These are phyloP conservation scores for Salvia miltiorrhiza DNA, from an alignment of 257 asterid species.

Conservation along the genomic window DNA sequence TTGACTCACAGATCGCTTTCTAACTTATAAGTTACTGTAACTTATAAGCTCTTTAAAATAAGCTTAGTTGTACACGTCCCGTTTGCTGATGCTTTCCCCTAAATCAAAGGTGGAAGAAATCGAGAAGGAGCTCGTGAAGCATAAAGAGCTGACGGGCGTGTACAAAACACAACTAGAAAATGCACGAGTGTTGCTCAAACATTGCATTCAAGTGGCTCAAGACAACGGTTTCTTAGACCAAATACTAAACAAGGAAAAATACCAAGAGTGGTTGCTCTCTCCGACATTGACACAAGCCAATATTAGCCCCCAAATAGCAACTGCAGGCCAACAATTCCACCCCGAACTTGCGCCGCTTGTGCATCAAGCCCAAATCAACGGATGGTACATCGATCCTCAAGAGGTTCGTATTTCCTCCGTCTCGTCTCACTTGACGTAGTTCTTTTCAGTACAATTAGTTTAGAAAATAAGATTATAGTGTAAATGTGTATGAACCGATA, in stretches of 20 bases:
- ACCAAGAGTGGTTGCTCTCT: slow-evolving; percentile 18
- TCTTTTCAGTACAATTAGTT: too few relatives aligned
- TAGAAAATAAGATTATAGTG: too few relatives aligned
- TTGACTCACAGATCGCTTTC: too few relatives aligned
- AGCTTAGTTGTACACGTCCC: background rate
- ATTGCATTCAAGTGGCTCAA: slow-evolving; percentile 64
- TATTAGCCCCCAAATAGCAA: slow-evolving; percentile 24
- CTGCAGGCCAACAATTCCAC: slow-evolving; percentile 25
- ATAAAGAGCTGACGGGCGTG: slow-evolving; percentile 36
- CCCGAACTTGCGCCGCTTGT: slow-evolving; percentile 38
- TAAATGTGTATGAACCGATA: too few relatives aligned
- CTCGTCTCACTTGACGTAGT: too few relatives aligned
- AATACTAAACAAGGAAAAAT: slow-evolving; percentile 36
- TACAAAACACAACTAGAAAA: slow-evolving; percentile 38
- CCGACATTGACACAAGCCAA: slow-evolving; percentile 8
- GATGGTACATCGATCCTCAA: slow-evolving; percentile 66
- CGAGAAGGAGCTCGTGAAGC: slow-evolving; percentile 43
- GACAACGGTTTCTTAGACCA: slow-evolving; percentile 65
- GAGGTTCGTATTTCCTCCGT: too few relatives aligned
- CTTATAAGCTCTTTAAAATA: too few relatives aligned
- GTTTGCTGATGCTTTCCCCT: background rate
- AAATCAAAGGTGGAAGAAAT: slow-evolving; percentile 45
- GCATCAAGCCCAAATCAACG: slow-evolving; percentile 51
- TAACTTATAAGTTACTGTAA: too few relatives aligned
- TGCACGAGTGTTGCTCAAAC: slow-evolving; percentile 39